These are phyloP conservation scores for Microascus cirrosus DNA, from an alignment of 2,329 filamentous ascomycete species.

Conservation along the genomic window DNA sequence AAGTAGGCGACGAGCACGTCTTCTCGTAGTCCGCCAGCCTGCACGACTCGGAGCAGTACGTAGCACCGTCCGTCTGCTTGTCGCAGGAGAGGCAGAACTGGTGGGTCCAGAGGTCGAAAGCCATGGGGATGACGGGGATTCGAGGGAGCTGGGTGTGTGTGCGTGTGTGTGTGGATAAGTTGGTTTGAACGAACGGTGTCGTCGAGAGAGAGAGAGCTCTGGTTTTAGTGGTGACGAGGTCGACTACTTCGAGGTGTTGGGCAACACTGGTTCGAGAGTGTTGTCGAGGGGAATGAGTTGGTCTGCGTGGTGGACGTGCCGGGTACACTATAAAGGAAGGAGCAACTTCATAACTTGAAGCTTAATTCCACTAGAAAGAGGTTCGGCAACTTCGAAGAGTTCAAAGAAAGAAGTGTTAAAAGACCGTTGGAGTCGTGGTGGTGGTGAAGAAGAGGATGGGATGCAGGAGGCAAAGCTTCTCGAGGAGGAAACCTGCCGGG, in stretches of 20 bases:
- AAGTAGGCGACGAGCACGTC: constrained; percentile 28
- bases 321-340: not conserved
- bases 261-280: not conserved
- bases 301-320: not conserved
- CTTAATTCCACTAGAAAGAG: not conserved
- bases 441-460: not conserved
- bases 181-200: not conserved
- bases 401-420: not conserved
- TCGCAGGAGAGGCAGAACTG: constrained; percentile 94
- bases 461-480: not conserved
- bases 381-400: not conserved
- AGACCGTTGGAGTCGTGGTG: not conserved
- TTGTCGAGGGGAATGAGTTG: not conserved
- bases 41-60: constrained; percentile 90
- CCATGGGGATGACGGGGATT: constrained; percentile 25
- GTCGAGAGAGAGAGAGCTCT: constrained; percentile 7
- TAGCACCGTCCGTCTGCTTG: constrained; percentile 60
- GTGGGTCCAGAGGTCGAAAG: constrained; percentile 63
- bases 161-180: not conserved
- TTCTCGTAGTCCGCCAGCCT: constrained; percentile 79
- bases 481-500: not conserved
- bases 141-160: not conserved
- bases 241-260: not conserved
- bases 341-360: not conserved
- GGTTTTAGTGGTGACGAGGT: not conserved